These are phyloP conservation scores for Xylariaceae sp. DNA, from an alignment of 2,329 filamentous ascomycete genomes.

Conservation along the genomic window DNA sequence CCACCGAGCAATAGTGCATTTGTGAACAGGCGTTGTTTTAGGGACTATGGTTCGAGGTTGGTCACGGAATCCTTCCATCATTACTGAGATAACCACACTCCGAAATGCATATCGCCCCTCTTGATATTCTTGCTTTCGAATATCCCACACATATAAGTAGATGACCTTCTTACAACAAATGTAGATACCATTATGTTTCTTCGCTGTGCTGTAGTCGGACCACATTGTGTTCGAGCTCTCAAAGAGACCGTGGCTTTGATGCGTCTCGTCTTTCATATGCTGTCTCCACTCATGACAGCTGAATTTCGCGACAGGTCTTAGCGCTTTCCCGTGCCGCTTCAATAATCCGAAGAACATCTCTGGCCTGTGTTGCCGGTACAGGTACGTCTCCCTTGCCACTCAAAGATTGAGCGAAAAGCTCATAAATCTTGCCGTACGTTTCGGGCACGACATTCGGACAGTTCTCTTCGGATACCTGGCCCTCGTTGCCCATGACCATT, in stretches of 20 bases:
- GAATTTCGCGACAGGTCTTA: constrained; percentile 41
- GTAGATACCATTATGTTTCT: too few relatives aligned
- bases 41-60: too few relatives aligned
- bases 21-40: constrained; percentile 4
- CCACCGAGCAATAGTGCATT: constrained; percentile 6
- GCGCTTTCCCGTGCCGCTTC: constrained; percentile 49
- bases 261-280: too few relatives aligned
- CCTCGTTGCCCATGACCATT: constrained; percentile 48
- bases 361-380: constrained; percentile 47
- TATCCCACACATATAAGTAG: too few relatives aligned
- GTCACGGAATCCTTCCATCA: too few relatives aligned
- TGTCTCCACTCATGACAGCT: constrained; percentile 7
- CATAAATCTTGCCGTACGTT: constrained; percentile 68
- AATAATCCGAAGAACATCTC: constrained; percentile 49
- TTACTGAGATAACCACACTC: too few relatives aligned
- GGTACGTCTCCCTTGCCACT: constrained; percentile 46
- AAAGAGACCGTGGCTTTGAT: too few relatives aligned
- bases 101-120: too few relatives aligned
- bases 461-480: constrained; percentile 44
- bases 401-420: constrained; percentile 44
- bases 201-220: too few relatives aligned
- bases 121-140: too few relatives aligned
- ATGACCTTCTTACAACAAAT: too few relatives aligned
- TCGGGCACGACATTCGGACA: constrained; percentile 54
- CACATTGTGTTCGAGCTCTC: too few relatives aligned